Evolutionary conservation across 2,329 filamentous ascomycete species (phyloP), one percentile per base, ranked within the genome.

Genomic region (Basipetospora chlamydospora): DNA sequence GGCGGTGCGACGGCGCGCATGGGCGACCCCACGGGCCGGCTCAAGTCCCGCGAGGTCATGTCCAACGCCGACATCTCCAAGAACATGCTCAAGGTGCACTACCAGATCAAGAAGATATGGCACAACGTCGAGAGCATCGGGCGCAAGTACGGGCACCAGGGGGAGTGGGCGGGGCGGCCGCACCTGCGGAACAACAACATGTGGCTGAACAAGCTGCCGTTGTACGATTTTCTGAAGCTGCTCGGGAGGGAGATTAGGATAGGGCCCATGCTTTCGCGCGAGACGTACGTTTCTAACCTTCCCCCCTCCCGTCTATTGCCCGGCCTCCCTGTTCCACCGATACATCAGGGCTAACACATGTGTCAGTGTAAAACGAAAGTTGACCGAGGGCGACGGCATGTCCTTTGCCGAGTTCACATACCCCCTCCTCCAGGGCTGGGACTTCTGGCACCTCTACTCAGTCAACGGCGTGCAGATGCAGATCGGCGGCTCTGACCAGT

Each of bases 401-500:
- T 92, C 87, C 1, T 81, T 92, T 48, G 79, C 84, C 25, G 90
- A 98, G 53, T 94, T 98, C 56, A 72, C 77, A 28, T 98, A 98
- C 51, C 90, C 92, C 1, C 60, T 98, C 12, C 73, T 96, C 48
- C 90, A 98, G 54, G 86, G 80, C 16, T 96, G 87, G 80, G 90
- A 98, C 55, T 98, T 87, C 73, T 96, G 84, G 83, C 69, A 82
- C 46, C 70, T 96, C 60, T 92, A 82, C 57, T 55, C 48, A 42
- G 67, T 72, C 32, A 65, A 67, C 17, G 70, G 70, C 33, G 67
- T 86, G 8, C 79, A 87, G 51, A 71, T 96, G 53, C 86, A 98
- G 58, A 83, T 98, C 36, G 90, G 90, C 40, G 90, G 90, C 26
- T 86, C 86, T 6, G 90, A 98, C 53, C 90, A 98, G 59, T 96